Percentiles rank a stretch among this genome's conserved stretches.
Evolutionary conservation across 2,329 filamentous ascomycete species (phyloP).

Genomic region (Coniochaeta ligniaria): DNA sequence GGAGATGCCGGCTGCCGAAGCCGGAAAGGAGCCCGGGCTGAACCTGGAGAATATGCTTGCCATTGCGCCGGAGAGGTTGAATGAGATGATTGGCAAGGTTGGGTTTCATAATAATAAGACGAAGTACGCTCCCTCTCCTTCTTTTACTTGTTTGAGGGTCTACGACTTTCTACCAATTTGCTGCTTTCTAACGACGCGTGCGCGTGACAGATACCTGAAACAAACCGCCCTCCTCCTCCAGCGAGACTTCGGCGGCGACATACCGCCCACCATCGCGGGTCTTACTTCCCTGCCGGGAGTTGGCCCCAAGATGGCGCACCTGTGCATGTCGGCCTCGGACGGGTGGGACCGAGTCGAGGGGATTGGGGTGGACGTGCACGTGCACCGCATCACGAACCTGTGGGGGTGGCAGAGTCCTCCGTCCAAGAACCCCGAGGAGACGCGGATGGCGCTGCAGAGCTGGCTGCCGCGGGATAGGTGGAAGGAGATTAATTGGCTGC

Average conservation of each 20-base stretch:
- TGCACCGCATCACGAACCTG: constrained; percentile 88
- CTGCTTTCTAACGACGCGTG: too few relatives aligned
- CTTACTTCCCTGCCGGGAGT: constrained; percentile 77
- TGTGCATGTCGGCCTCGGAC: constrained; percentile 66
- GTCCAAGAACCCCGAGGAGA: constrained; percentile 76
- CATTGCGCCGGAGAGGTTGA: constrained; percentile 56
- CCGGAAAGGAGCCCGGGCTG: constrained; percentile 44
- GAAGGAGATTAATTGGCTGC: constrained; percentile 86
- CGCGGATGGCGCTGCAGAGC: constrained; percentile 63
- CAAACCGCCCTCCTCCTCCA: constrained; percentile 64
- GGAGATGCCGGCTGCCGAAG: constrained; percentile 51
- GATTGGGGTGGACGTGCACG: constrained; percentile 91
- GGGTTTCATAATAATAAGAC: constrained; percentile 97
- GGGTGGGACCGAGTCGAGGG: constrained; percentile 59
- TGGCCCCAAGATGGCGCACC: constrained; percentile 90
- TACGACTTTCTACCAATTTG: neutral
- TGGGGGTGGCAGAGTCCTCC: constrained; percentile 75
- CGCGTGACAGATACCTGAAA: constrained; percentile 60
- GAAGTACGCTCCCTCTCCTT: constrained; percentile 38
- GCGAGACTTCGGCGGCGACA: constrained; percentile 66
- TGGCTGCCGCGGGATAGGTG: constrained; percentile 83
- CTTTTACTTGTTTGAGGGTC: neutral
- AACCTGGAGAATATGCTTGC: constrained; percentile 72
- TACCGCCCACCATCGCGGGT: constrained; percentile 70
- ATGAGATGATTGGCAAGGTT: constrained; percentile 73